Evolutionary conservation across 2,329 filamentous ascomycete genomes (phyloP), one percentile per base, ranked within the genome.

Genomic region (Dryadomyces quercus-mongolicae): DNA sequence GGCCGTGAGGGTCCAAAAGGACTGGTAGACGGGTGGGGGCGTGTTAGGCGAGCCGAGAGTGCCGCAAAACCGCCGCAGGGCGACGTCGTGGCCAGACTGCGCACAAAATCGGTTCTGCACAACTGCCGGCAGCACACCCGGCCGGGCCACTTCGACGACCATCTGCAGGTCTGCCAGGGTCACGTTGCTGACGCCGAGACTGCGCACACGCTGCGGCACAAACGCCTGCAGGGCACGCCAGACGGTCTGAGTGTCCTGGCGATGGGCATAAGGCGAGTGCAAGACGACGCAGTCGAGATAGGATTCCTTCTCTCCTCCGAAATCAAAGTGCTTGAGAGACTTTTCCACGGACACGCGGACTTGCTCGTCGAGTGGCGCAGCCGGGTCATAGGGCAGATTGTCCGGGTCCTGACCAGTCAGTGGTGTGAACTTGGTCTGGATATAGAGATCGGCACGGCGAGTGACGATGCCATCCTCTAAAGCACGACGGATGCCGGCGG

Each of bases 381-480:
- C 64, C 1, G 77, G 66, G 61, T 84, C 73, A 66, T 88, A 88
- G 0, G 85, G 85, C 68, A 82, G 38, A 3, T 38, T 47, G 21
- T 67, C 62, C 1, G 70, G 70, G 62, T 84, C 78, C 65, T 91
- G 86, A 22, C 80, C 82, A 16, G 68, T 67, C 5, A 80, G 66
- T 0, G 84, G 75, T 1, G 85, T 88, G 70, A 85, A 93, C 66
- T 92, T 93, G n/a, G 88, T 91, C 75, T 94, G 88, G 47, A 91
- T 73, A 64, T 83, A 88, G 49, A 92, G 62, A 38, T 85, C 78
- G 48, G 74, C 62, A 5, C 73, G 67, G 1, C 47, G 16, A 22
- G 59, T 74, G 49, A 86, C 70, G n/a, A 78, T 66, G 1, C 80
- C 80, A 36, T 82, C 76, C 7, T 67, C 61, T 52, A 88, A 75